Evolutionary conservation across 176 grass and related monocot genomes (phyloP).

Genomic region (Hsuehochloa calcarea): DNA sequence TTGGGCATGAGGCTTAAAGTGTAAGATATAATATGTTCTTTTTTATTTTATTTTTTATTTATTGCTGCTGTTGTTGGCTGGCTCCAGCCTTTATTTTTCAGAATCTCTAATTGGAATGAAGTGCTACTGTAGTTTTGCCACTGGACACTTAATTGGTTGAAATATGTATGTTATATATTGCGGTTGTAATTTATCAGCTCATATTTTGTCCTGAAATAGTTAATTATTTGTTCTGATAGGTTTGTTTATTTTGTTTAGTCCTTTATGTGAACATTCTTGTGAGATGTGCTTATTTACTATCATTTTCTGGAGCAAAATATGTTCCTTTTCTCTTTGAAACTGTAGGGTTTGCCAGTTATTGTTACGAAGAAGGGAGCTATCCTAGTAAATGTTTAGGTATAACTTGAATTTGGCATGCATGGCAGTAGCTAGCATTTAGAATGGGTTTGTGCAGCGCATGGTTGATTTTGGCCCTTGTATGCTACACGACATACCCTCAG

Average conservation of each 20-base stretch:
- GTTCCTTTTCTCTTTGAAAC: not conserved
- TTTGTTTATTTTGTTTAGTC: slow-evolving; percentile 1
- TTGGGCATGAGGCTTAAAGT: slow-evolving; percentile 97
- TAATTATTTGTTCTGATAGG: not conserved
- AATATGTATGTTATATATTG: not conserved
- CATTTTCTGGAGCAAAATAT: not conserved
- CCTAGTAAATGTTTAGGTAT: not conserved
- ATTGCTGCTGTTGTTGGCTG: not conserved
- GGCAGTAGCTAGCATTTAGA: not conserved
- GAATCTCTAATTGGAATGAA: slow-evolving; percentile 6
- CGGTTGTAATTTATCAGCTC: not conserved
- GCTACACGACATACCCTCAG: not conserved
- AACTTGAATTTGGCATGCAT: slow-evolving; percentile 13
- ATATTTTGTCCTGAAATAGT: not conserved
- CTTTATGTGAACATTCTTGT: not conserved
- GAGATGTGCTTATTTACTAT: not conserved
- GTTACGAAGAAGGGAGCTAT: not conserved
- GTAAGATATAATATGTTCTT: slow-evolving; percentile 55
- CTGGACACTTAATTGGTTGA: not conserved
- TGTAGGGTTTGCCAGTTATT: not conserved
- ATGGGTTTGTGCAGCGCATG: not conserved
- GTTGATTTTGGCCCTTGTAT: not conserved
- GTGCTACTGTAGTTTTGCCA: not conserved
- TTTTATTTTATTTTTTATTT: slow-evolving; percentile 6
- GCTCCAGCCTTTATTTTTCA: not conserved